phyloP scores from a whole-genome alignment of 148 eudicot species.

The Selenicereus undatus region DNA sequence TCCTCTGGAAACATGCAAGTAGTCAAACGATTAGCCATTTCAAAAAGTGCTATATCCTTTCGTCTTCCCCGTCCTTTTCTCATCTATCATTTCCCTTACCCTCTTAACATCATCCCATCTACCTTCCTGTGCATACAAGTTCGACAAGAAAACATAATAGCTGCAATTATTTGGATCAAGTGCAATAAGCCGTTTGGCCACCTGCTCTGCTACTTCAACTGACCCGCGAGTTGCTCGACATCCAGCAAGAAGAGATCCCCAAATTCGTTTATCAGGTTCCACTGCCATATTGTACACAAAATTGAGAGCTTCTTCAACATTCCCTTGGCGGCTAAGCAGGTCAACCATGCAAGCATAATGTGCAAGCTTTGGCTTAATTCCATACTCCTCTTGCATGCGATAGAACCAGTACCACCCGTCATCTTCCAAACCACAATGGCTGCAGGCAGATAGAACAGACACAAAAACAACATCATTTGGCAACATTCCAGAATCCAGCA shows the following conservation, averaged over 20 bases:
- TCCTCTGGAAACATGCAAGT: neutral
- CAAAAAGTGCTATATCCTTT: conserved; percentile 47
- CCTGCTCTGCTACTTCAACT: conserved; percentile 44
- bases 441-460: conserved; percentile 60
- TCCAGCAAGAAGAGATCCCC: conserved; percentile 79
- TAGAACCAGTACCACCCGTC: conserved; percentile 71
- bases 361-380: conserved; percentile 49
- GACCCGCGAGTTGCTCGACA: conserved; percentile 45
- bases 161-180: conserved; percentile 57
- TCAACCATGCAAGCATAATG: conserved; percentile 84
- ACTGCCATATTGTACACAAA: conserved; percentile 61
- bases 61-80: conserved; percentile 39
- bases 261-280: conserved; percentile 61
- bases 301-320: conserved; percentile 56
- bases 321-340: conserved; percentile 66
- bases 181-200: conserved; percentile 40
- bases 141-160: conserved; percentile 48
- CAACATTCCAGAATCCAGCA: conserved; percentile 44
- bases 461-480: conserved; percentile 67
- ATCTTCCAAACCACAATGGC: conserved; percentile 63
- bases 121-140: conserved; percentile 63
- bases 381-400: conserved; percentile 47
- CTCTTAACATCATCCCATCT: conserved; percentile 63
- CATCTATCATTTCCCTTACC: conserved; percentile 40
- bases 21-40: conserved; percentile 16